Conservation (phyloP, 2,329 filamentous ascomycete species). For the Pseudocercospora macadamiae region DNA sequence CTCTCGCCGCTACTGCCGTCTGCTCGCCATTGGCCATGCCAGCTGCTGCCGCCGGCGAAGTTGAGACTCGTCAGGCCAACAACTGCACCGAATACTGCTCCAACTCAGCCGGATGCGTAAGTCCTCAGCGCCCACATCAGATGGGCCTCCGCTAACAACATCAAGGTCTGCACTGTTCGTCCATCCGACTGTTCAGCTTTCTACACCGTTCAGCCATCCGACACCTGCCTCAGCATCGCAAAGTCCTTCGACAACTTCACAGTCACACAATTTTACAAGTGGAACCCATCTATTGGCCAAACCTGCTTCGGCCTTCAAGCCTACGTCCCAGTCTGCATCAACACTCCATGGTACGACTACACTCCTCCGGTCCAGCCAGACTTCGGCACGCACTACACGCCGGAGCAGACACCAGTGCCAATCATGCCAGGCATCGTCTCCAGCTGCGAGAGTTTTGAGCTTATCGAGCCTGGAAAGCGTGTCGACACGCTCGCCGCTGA, state of each 20-base stretch:
- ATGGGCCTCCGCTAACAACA: not conserved
- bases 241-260: slow-evolving; percentile 40
- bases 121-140: not conserved
- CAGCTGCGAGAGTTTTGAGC: slow-evolving; percentile 36
- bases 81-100: slow-evolving; percentile 31
- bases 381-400: slow-evolving; percentile 28
- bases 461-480: slow-evolving; percentile 23
- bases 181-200: slow-evolving; percentile 30
- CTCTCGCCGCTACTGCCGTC: slow-evolving; percentile 21
- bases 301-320: slow-evolving; percentile 37
- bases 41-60: slow-evolving; percentile 14
- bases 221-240: slow-evolving; percentile 39
- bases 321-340: slow-evolving; percentile 41
- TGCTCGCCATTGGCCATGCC: slow-evolving; percentile 25
- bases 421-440: slow-evolving; percentile 36
- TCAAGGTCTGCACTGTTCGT: slow-evolving; percentile 26
- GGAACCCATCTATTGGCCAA: slow-evolving; percentile 38
- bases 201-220: slow-evolving; percentile 36
- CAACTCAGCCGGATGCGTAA: slow-evolving; percentile 23
- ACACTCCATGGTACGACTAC: slow-evolving; percentile 23
- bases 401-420: slow-evolving; percentile 35
- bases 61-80: slow-evolving; percentile 21
- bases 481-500: slow-evolving; percentile 25
- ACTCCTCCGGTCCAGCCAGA: slow-evolving; percentile 25
- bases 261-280: slow-evolving; percentile 39